Evolutionary conservation across 2,329 filamentous ascomycete genomes (phyloP), one percentile per base, ranked within the genome.

Genomic region (Aspergillus fructus): DNA sequence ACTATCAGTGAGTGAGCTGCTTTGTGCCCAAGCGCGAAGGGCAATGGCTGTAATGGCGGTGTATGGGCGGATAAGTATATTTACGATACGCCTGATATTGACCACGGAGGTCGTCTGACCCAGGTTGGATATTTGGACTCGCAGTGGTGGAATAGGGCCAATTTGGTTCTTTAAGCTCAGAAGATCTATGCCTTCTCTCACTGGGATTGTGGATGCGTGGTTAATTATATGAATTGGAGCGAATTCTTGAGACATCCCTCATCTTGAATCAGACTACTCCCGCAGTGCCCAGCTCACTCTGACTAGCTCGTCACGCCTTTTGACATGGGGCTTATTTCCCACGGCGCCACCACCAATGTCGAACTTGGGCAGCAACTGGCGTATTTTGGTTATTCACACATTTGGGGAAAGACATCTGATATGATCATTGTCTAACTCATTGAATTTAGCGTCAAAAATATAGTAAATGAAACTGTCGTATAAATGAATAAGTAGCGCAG

Each of bases 1-100:
- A 11, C 27, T 30, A 9, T 9, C 27, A 11, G 49, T 52, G 49
- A 23, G 37, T 19, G 13, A n/a, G 47, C 17, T 19, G 30, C 34
- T 49, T 49, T 49, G 47, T 49, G 48, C 48, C 48, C 48, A 42
- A 50, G 37, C 39, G 48, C 48, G 39, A 30, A 40, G 9, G n/a
- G 15, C 39, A 17, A 21, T 13, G 34, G 19, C 12, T 40, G 39
- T 50, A 49, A 34, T 49, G 17, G 17, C 17, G 19, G 46, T 15
- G 46, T 49, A 21, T 49, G 48, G 12, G 23, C n/a, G 7, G 34
- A 12, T 30, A 15, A 41, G 12, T 2, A 37, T 50, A 50, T 40
- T 50, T 50, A 41, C 34, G 15, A 7, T 41, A 50, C 48, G 21
- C 12, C 13, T n/a, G 27, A 37, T 37, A n/a, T 37, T 11, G 8